A percentile compares a stretch with the other conserved stretches of the same genome.
These are phyloP conservation scores for Sphagnum contortum DNA, from an alignment of 225 moss, liverwort and hornwort species.

Conservation along the genomic window DNA sequence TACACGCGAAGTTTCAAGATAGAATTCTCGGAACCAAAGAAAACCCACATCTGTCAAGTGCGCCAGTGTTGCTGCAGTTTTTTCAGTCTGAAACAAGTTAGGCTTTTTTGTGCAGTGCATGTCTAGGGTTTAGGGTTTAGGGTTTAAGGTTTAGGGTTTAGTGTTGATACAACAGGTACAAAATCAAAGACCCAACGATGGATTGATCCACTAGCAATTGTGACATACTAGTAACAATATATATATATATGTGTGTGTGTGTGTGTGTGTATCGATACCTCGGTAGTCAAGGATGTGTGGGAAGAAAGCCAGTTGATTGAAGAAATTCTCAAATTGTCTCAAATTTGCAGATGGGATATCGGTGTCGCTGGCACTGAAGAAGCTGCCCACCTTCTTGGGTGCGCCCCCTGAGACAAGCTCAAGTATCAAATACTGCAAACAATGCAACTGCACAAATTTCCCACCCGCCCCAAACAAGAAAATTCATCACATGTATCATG, in stretches of 20 bases:
- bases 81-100: too few species aligned
- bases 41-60: constrained; percentile 89
- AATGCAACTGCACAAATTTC: constrained; percentile 31
- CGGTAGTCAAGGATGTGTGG: constrained; percentile 53
- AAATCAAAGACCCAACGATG: too few species aligned
- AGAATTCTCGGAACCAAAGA: constrained; percentile 97
- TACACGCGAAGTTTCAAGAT: constrained; percentile 90
- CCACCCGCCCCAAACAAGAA: too few species aligned
- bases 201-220: too few species aligned
- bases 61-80: constrained; percentile 70
- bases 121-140: too few species aligned
- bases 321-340: constrained; percentile 44
- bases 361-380: constrained; percentile 46
- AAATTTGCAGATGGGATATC: constrained; percentile 38
- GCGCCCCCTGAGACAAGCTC: constrained; percentile 46
- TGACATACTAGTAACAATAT: too few species aligned
- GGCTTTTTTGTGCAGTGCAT: too few species aligned
- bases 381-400: constrained; percentile 45
- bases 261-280: too few species aligned
- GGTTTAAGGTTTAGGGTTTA: too few species aligned
- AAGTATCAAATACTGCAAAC: constrained; percentile 46
- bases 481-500: too few species aligned
- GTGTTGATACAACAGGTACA: too few species aligned
- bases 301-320: constrained; percentile 40
- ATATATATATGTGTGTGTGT: too few species aligned